Evolutionary conservation across 148 eudicot species (phyloP).

Genomic region (Pharnaceum exiguum): DNA sequence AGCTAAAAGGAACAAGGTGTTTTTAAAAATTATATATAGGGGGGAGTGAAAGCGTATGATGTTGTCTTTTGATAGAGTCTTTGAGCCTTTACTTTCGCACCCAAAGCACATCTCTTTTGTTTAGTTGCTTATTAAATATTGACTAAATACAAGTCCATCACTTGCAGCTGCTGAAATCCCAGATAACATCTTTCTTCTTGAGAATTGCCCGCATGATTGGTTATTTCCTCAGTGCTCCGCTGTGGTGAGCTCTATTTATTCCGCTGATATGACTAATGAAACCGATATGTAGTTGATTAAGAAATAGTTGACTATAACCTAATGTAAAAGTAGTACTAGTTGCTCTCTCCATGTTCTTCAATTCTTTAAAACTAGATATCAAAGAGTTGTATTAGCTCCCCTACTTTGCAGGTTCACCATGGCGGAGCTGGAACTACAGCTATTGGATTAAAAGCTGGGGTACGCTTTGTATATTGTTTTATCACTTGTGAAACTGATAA

Average conservation of each 20-base stretch:
- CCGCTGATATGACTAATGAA: background rate
- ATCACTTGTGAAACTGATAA: too few relatives aligned
- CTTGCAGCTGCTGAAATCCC: conserved; percentile 61
- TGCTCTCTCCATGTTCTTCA: background rate
- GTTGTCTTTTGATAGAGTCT: too few relatives aligned
- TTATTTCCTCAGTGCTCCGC: conserved; percentile 80
- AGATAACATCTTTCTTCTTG: conserved; percentile 50
- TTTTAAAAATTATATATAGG: too few relatives aligned
- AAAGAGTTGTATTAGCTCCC: background rate
- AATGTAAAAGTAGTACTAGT: background rate
- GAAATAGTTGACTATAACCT: background rate
- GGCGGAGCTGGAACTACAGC: conserved; percentile 99
- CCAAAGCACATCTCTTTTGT: background rate
- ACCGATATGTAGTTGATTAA: background rate
- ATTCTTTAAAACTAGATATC: background rate
- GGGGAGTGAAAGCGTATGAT: too few relatives aligned
- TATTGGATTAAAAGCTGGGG: conserved; percentile 91
- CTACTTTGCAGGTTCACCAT: conserved; percentile 64
- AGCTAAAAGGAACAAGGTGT: too few relatives aligned
- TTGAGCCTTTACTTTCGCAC: background rate
- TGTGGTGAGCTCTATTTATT: conserved; percentile 51
- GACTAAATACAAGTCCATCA: too few relatives aligned
- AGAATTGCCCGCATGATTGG: conserved; percentile 93
- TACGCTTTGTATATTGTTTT: too few relatives aligned
- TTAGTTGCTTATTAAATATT: too few relatives aligned